Evolutionary conservation across 305 asterid genomes (phyloP), one percentile per base, ranked within the genome.

Genomic region (Andrographis paniculata): DNA sequence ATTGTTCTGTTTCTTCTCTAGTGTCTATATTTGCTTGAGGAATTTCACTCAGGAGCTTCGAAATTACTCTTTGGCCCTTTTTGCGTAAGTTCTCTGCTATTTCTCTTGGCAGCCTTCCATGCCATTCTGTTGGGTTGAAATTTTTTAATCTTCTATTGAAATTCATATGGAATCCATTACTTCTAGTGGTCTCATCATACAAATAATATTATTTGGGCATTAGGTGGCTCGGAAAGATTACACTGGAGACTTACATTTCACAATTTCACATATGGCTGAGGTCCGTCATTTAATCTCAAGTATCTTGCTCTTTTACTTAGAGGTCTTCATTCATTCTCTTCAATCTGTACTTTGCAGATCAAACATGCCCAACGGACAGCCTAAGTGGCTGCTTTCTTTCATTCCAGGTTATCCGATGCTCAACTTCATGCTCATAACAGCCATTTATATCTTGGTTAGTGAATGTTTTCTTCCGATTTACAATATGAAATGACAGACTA

Each of bases 181-280:
- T 16, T 14, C 11, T 9, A 28, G 44, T 61, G 53, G 49, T 62
- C 50, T 58, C 36, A 62, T 55, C 52, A 56, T 74, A 58, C 48
- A 51, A 61, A 46, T 66, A 56, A 46, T 66, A 42, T 54, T 45
- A n/a, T 57, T 17, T 42, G n/a, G 23, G 17, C 61, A 52, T 61
- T 68, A 87, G 97, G 79, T 87, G 97, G 97, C 95, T 87, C 9
- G 97, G 97, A 40, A 84, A 87, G 71, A 60, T 87, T 68, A 87
- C 95, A 18, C 55, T 87, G 71, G 97, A 87, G 67, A 87, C 97
- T 36, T 87, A 87, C 56, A 84, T 87, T 71, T 87, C 94, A 36
- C 97, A 87, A 86, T 87, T 87, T 69, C 97, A 87, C 68, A 87
- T 87, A 57, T 87, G 97, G 97, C 79, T 87, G 73, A 81, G 96